Evolutionary conservation across 2,329 filamentous ascomycete genomes (phyloP).

Genomic region (Neurospora crassa): DNA sequence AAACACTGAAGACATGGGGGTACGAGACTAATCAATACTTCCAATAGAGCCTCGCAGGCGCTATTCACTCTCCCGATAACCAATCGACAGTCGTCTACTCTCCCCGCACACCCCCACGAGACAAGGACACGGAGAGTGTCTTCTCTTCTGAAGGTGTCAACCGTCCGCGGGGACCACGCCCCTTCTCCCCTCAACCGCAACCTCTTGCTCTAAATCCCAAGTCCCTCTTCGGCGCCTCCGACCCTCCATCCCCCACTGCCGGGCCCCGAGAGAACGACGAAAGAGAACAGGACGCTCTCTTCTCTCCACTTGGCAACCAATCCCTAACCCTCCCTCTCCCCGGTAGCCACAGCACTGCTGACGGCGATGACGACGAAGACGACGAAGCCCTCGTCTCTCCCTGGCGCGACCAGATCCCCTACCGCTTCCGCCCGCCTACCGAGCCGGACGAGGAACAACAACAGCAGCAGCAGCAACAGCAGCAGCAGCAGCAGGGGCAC

Average conservation of each 20-base stretch:
- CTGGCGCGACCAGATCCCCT: background rate
- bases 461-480: background rate
- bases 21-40: slow-evolving; percentile 40
- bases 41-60: slow-evolving; percentile 43
- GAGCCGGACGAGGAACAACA: background rate
- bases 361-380: background rate
- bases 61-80: slow-evolving; percentile 21
- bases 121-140: slow-evolving; percentile 39
- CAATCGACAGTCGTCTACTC: background rate
- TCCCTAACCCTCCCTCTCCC: background rate
- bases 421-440: background rate
- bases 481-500: background rate
- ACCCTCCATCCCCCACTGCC: background rate
- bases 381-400: background rate
- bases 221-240: slow-evolving; percentile 18
- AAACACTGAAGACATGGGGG: slow-evolving; percentile 42
- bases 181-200: slow-evolving; percentile 48
- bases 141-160: slow-evolving; percentile 41
- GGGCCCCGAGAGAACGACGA: slow-evolving; percentile 8
- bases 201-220: slow-evolving; percentile 23
- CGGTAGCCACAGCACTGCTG: slow-evolving; percentile 9
- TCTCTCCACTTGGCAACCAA: background rate
- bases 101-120: slow-evolving; percentile 6
- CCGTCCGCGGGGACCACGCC: slow-evolving; percentile 41
- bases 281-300: slow-evolving; percentile 5